Base-by-base conservation (phyloP, 805 yeast species). In the Huiozyma sinensis region DNA sequence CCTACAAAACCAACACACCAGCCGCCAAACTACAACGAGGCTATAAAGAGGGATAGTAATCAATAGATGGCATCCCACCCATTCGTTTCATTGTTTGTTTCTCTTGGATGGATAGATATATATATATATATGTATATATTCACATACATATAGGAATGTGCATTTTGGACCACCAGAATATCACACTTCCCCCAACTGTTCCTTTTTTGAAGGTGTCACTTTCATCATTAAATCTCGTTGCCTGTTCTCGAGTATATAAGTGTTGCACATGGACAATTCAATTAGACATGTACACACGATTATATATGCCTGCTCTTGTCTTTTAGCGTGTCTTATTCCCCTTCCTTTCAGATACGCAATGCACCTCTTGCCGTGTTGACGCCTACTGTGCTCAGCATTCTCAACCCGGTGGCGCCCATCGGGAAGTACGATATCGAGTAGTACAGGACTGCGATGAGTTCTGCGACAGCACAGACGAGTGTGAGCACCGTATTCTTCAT, bases 371-470 rank as follows among this genome's bases (percentile, higher is more conserved):
- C 77, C 44, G 76, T 78, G 45, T 75, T 69, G 6, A 75, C 62
- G 6, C 83, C 87, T 6, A 80, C 66, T 24, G 76, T 64, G 11
- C 77, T 68, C 1, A 81, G 72, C 61, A 78, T 68, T 48, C 73
- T 65, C 40, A 81, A 55, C 2, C 94, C 83, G 48, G 83, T 82
- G 1, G 90, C 84, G 9, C 98, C 98, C 67, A 89, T 83, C 10
- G 98, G 98, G 73, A 92, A 90, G 63, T 92, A 92, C 55, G 95
- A 84, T 36, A 90, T 71, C 0, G 92, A 81, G 61, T 92, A 92
- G 70, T 89, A 89, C 5, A 87, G 55, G n/a, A 92, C 88, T 1
- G 96, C 90, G 44, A 92, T 63, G 7, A 89, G 68, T 62, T 92
- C 97, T 8, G 84, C 63, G 2, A 83, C 63, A 37, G 92, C 83